Evolutionary conservation across 306 rosid genomes (phyloP).

Genomic region (Ochetophila trinervis): DNA sequence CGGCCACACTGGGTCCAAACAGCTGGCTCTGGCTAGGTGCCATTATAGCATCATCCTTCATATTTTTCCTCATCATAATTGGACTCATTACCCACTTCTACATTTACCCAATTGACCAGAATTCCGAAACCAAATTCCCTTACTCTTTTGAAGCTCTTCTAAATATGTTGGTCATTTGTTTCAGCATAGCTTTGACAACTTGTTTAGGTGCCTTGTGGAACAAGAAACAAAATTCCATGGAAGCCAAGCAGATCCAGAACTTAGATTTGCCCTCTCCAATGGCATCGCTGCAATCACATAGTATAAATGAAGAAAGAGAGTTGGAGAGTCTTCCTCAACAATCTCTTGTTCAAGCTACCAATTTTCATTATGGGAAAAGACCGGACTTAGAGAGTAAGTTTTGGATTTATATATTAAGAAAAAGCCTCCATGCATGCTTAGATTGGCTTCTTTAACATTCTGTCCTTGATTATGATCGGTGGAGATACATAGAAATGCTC

Average conservation of each 20-base stretch:
- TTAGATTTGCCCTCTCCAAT: conserved; percentile 35
- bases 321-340: conserved; percentile 56
- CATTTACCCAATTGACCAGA: conserved; percentile 59
- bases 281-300: conserved; percentile 34
- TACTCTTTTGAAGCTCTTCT: conserved; percentile 31
- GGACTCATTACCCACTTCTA: conserved; percentile 41
- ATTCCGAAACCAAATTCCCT: conserved; percentile 38
- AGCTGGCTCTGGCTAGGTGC: conserved; percentile 69
- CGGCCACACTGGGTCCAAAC: conserved; percentile 46
- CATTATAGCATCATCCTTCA: conserved; percentile 54
- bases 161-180: conserved; percentile 44
- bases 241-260: conserved; percentile 40
- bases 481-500: background rate
- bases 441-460: no score
- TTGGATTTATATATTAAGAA: background rate
- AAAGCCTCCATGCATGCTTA: background rate
- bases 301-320: conserved; percentile 36
- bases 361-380: conserved; percentile 58
- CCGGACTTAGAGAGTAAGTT: conserved; percentile 64
- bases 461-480: background rate
- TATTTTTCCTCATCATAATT: conserved; percentile 43
- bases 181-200: conserved; percentile 35
- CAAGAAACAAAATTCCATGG: conserved; percentile 34
- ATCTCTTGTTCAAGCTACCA: conserved; percentile 42
- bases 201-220: conserved; percentile 47